Evolutionary conservation across 2,329 filamentous ascomycete species (phyloP).

Genomic region (Colletotrichum lupini): DNA sequence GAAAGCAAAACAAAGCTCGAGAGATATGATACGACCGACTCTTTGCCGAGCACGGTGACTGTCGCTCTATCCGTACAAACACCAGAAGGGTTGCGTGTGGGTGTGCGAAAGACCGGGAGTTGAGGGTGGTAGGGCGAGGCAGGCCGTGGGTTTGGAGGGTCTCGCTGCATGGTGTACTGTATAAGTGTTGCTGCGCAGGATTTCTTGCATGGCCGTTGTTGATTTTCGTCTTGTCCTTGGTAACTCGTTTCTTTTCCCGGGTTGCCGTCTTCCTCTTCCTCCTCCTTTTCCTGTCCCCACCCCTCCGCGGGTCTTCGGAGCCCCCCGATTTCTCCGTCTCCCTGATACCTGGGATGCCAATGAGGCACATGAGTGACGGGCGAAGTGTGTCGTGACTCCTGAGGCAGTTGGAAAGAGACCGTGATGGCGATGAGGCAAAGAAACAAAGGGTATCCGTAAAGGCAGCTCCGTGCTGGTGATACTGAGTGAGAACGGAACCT

Average conservation of each 20-base stretch:
- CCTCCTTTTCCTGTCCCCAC: not conserved
- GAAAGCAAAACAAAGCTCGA: not conserved
- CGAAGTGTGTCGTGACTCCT: not conserved
- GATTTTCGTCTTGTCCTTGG: slow-evolving; percentile 12
- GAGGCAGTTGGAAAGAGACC: not conserved
- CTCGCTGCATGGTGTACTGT: not conserved
- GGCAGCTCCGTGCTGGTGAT: not conserved
- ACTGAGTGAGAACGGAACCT: not conserved
- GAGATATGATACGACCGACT: not conserved
- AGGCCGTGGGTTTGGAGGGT: not conserved
- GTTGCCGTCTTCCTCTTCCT: not conserved
- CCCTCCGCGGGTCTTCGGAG: not conserved
- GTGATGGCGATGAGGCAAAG: not conserved
- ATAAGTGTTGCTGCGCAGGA: not conserved
- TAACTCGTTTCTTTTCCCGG: slow-evolving; percentile 10
- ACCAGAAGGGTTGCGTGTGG: not conserved
- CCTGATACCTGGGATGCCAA: not conserved
- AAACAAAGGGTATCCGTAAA: not conserved
- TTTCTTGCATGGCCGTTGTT: slow-evolving; percentile 24
- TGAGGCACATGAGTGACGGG: not conserved
- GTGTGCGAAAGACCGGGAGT: not conserved
- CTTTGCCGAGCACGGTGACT: not conserved
- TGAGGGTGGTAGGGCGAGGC: slow-evolving; percentile 26
- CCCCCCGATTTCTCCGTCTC: not conserved
- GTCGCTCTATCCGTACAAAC: not conserved